These are phyloP conservation scores for Yamadazyma ubonensis DNA, from an alignment of 805 yeast genomes.

Conservation along the genomic window DNA sequence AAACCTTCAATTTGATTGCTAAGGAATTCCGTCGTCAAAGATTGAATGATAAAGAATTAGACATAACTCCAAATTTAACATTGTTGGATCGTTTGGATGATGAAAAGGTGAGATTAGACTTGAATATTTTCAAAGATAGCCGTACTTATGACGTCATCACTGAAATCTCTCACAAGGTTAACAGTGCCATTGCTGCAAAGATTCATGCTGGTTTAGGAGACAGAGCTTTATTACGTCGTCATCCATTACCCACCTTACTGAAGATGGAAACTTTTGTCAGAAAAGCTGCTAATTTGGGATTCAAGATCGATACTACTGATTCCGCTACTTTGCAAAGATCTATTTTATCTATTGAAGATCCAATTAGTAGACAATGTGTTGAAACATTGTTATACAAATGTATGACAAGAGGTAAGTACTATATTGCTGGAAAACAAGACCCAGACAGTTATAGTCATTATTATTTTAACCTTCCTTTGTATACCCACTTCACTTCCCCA, in stretches of 20 bases:
- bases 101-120: slow-evolving; percentile 67
- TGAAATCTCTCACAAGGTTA: slow-evolving; percentile 79
- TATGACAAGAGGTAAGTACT: slow-evolving; percentile 82
- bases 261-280: slow-evolving; percentile 77
- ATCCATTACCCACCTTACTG: slow-evolving; percentile 76
- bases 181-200: slow-evolving; percentile 80
- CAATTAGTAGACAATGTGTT: slow-evolving; percentile 63
- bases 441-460: slow-evolving; percentile 77
- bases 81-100: slow-evolving; percentile 82
- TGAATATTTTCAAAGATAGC: slow-evolving; percentile 68
- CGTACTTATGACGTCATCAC: slow-evolving; percentile 58
- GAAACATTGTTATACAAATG: slow-evolving; percentile 81
- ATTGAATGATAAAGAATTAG: slow-evolving; percentile 48
- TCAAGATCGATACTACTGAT: slow-evolving; percentile 69
- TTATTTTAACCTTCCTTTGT: slow-evolving; percentile 76
- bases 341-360: slow-evolving; percentile 60
- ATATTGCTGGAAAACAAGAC: slow-evolving; percentile 83
- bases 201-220: slow-evolving; percentile 76
- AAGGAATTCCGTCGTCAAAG: slow-evolving; percentile 70
- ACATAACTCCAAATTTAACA: slow-evolving; percentile 54
- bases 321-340: slow-evolving; percentile 72
- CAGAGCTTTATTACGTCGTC: slow-evolving; percentile 80
- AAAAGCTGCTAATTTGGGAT: slow-evolving; percentile 64
- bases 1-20: slow-evolving; percentile 62
- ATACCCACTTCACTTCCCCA: slow-evolving; percentile 93